Percentiles rank a stretch among this genome's conserved stretches.
These are phyloP conservation scores for Barnettozyma salicaria DNA, from an alignment of 805 yeast genomes.

Conservation along the genomic window DNA sequence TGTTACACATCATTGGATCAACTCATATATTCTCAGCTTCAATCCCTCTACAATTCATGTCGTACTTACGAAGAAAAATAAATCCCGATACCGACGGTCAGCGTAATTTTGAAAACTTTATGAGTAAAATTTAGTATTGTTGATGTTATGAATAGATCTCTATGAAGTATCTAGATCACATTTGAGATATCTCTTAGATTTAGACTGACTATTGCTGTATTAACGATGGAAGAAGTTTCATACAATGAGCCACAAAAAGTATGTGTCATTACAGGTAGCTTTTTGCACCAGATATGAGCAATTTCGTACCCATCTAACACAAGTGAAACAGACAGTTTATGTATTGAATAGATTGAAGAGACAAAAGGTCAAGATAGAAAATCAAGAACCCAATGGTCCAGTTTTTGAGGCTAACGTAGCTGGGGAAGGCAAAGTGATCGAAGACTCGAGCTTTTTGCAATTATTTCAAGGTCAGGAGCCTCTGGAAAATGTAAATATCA, in stretches of 20 bases:
- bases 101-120: too few species aligned
- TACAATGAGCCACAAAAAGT: conserved; percentile 13
- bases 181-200: too few species aligned
- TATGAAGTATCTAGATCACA: not conserved
- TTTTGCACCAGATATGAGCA: too few species aligned
- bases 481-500: conserved; percentile 9
- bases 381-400: not conserved
- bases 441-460: conserved; percentile 10
- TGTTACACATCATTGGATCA: too few species aligned
- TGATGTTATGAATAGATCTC: too few species aligned
- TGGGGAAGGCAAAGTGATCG: conserved; percentile 15
- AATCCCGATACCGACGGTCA: too few species aligned
- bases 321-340: conserved; percentile 18
- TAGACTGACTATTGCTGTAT: too few species aligned
- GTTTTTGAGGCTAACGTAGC: conserved; percentile 4
- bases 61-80: too few species aligned
- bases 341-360: conserved; percentile 13
- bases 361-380: conserved; percentile 4
- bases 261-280: not conserved
- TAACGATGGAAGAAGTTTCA: not conserved
- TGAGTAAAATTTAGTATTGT: too few species aligned
- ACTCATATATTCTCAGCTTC: not conserved
- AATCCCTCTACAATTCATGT: too few species aligned
- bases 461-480: conserved; percentile 20
- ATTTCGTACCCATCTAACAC: too few species aligned